phyloP scores from a whole-genome alignment of 192 early-diverging fungal genomes.

The Linnemannia hyalina region DNA sequence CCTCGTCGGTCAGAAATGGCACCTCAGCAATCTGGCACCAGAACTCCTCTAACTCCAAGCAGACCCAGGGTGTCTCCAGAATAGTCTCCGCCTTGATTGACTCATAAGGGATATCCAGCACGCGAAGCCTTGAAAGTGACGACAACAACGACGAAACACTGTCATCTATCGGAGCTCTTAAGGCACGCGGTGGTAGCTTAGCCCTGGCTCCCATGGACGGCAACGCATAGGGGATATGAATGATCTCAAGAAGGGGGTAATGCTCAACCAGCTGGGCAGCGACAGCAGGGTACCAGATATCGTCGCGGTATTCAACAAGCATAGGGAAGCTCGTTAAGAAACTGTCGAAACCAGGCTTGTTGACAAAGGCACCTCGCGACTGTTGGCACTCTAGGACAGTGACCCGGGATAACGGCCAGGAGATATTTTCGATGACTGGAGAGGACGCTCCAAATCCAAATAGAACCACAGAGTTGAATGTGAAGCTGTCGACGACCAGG shows the following conservation, averaged over 20 bases:
- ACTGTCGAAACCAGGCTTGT: not conserved
- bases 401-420: not conserved
- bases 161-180: not conserved
- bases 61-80: not conserved
- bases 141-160: not conserved
- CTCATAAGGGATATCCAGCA: not conserved
- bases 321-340: not conserved
- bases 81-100: not conserved
- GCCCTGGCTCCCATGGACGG: no score
- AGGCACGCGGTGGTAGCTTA: no score
- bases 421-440: no score
- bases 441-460: not conserved
- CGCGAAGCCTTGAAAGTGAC: not conserved
- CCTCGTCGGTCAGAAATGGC: not conserved
- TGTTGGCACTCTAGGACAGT: not conserved
- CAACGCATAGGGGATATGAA: no score
- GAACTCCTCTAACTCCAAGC: not conserved
- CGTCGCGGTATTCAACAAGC: not conserved
- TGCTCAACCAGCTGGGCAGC: not conserved
- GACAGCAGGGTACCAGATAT: not conserved
- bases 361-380: not conserved
- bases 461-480: not conserved
- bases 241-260: not conserved
- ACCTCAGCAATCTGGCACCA: not conserved
- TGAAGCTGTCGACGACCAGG: not conserved